These are phyloP conservation scores for Elaeis oleifera DNA, from an alignment of 202 grass and related monocot genomes.

Conservation along the genomic window DNA sequence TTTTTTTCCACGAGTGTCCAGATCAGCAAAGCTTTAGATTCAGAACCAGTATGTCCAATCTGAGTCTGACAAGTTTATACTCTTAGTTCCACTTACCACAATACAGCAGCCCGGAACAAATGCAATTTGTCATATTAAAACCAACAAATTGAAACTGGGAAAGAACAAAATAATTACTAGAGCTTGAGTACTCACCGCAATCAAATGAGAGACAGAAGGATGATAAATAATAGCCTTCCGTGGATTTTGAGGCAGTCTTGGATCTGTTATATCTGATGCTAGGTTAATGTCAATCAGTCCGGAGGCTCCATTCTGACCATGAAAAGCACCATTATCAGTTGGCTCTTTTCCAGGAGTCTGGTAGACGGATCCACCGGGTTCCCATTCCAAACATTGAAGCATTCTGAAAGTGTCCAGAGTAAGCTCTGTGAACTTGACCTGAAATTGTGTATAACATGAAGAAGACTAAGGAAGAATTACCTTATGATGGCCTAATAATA, in stretches of 20 bases:
- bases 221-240: slow-evolving; percentile 85
- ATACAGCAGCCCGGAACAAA: too few relatives aligned
- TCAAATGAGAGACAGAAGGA: slow-evolving; percentile 71
- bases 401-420: slow-evolving; percentile 92
- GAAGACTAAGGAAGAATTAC: too few relatives aligned
- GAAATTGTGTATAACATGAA: neutral
- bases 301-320: slow-evolving; percentile 83
- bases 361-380: slow-evolving; percentile 68
- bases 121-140: neutral
- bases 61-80: too few relatives aligned
- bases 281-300: slow-evolving; percentile 93
- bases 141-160: neutral
- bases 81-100: too few relatives aligned
- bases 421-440: slow-evolving; percentile 96
- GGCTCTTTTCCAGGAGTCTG: slow-evolving; percentile 59
- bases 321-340: slow-evolving; percentile 73
- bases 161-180: neutral
- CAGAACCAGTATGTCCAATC: too few relatives aligned
- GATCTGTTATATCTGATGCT: slow-evolving; percentile 79
- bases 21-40: too few relatives aligned
- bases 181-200: slow-evolving; percentile 53
- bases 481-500: too few relatives aligned
- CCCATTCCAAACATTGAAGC: slow-evolving; percentile 92
- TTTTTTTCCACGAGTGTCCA: too few relatives aligned
- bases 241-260: slow-evolving; percentile 84